A percentile compares a stretch with the other conserved stretches of the same genome.
These are phyloP conservation scores for Vaccinium vitisidaea DNA, from an alignment of 148 eudicot species.

Conservation along the genomic window DNA sequence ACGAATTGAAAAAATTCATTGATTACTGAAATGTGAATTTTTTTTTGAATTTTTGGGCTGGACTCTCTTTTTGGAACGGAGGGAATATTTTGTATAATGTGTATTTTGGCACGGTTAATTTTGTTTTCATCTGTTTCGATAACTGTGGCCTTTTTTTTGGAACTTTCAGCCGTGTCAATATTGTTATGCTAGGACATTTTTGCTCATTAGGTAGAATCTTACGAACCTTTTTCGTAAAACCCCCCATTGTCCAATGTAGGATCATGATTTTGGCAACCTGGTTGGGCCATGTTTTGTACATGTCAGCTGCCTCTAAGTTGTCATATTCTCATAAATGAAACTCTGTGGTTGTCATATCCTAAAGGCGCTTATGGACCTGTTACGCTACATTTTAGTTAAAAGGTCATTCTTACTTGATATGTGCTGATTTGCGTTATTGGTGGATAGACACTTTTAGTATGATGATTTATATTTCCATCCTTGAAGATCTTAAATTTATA, in stretches of 20 bases:
- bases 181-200: not conserved
- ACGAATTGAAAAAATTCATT: too few relatives aligned
- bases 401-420: not conserved
- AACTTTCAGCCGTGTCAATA: not conserved
- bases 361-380: not conserved
- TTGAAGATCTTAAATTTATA: constrained; percentile 14
- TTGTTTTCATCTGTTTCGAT: not conserved
- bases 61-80: too few relatives aligned
- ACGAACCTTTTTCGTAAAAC: not conserved
- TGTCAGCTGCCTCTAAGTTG: not conserved
- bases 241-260: not conserved
- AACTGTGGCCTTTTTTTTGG: not conserved
- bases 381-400: not conserved
- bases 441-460: not conserved
- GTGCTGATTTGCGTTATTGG: too few relatives aligned
- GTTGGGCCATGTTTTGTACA: not conserved
- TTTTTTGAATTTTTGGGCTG: too few relatives aligned
- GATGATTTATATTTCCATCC: not conserved
- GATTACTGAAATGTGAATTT: too few relatives aligned
- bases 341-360: not conserved
- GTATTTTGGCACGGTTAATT: not conserved
- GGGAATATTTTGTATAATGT: not conserved
- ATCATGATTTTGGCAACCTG: not conserved
- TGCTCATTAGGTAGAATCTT: not conserved
- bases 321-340: not conserved